Conservation (phyloP, 345 rosid species). For the Hibiscus syriacus region DNA sequence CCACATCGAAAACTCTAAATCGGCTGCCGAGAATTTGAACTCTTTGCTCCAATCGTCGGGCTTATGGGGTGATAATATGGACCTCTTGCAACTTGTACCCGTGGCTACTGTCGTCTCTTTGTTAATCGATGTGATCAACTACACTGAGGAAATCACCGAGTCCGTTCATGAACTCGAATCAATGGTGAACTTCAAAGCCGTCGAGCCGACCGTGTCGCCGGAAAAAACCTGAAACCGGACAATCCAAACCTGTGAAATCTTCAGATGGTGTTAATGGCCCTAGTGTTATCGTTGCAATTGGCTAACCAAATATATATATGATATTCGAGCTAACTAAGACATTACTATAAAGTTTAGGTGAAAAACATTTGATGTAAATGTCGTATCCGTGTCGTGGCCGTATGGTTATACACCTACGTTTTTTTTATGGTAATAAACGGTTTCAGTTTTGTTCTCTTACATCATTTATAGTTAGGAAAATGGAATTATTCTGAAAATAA, state of each 20-base stretch:
- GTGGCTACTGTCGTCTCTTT: constrained; percentile 44
- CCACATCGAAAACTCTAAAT: constrained; percentile 40
- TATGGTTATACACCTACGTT: no score
- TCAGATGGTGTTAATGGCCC: neutral
- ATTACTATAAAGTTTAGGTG: neutral
- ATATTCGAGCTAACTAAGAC: neutral
- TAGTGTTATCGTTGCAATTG: neutral
- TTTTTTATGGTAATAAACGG: no score
- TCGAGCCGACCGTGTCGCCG: constrained; percentile 22
- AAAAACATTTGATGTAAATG: no score
- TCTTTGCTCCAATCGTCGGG: constrained; percentile 35
- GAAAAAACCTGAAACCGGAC: constrained; percentile 19
- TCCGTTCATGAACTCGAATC: constrained; percentile 45
- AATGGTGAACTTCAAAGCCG: constrained; percentile 29
- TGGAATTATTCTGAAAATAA: no score
- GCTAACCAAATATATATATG: neutral
- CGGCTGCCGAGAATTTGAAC: constrained; percentile 31
- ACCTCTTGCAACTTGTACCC: constrained; percentile 34
- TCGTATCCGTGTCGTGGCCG: no score
- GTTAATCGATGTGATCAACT: constrained; percentile 40
- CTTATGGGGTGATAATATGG: constrained; percentile 34
- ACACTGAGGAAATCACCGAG: constrained; percentile 44
- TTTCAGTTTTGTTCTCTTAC: no score
- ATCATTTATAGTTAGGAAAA: no score
- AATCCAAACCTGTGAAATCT: neutral